Conservation (phyloP, 2,329 filamentous ascomycete species). For the Bertia moriformis region DNA sequence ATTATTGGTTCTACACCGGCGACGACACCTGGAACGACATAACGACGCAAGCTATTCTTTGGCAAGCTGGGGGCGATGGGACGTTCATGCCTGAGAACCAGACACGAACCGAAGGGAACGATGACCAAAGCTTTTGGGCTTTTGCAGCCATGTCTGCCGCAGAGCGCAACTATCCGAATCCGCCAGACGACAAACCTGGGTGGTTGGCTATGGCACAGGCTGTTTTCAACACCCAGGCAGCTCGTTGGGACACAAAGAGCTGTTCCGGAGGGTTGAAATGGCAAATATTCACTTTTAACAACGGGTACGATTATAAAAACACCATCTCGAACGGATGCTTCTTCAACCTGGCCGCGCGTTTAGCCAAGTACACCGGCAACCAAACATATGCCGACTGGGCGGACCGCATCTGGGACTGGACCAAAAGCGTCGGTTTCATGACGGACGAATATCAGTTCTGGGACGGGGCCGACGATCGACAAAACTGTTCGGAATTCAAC, state of each 20-base stretch:
- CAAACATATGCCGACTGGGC: conserved; percentile 55
- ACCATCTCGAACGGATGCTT: conserved; percentile 68
- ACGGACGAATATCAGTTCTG: conserved; percentile 37
- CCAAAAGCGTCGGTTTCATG: conserved; percentile 37
- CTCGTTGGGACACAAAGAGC: conserved; percentile 52
- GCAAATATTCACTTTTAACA: conserved; percentile 70
- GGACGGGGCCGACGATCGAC: conserved; percentile 42
- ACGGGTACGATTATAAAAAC: conserved; percentile 74
- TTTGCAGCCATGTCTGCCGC: conserved; percentile 54
- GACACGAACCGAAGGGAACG: conserved; percentile 51
- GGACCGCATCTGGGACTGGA: conserved; percentile 53
- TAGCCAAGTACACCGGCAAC: conserved; percentile 57
- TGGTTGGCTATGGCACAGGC: conserved; percentile 57
- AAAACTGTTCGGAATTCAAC: conserved; percentile 37
- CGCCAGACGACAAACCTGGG: conserved; percentile 35
- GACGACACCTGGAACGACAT: conserved; percentile 47
- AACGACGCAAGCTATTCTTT: conserved; percentile 41
- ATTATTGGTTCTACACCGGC: conserved; percentile 54
- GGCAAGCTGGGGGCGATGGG: conserved; percentile 40
- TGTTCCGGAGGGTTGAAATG: conserved; percentile 65
- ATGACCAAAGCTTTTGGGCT: conserved; percentile 64
- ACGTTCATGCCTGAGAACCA: conserved; percentile 46
- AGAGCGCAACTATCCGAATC: conserved; percentile 52
- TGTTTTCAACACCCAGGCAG: conserved; percentile 57
- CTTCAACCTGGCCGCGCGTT: conserved; percentile 65